Conservation (phyloP, 257 asterid species). For the Plectranthus barbatus region DNA sequence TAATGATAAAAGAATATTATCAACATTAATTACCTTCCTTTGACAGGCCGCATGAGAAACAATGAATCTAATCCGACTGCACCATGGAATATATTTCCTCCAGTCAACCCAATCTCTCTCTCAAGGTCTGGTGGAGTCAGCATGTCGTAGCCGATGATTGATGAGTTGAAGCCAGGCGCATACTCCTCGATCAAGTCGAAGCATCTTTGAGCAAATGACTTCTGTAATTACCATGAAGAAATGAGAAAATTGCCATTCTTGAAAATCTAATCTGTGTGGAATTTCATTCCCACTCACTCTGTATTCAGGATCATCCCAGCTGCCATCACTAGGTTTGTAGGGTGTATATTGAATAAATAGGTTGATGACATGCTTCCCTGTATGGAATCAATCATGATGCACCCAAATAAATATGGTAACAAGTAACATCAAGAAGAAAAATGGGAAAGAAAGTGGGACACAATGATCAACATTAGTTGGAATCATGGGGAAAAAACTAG, state of each 20-base stretch:
- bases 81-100: conserved; percentile 96
- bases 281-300: conserved; percentile 76
- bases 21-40: conserved; percentile 95
- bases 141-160: conserved; percentile 88
- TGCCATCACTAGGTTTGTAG: conserved; percentile 75
- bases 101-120: conserved; percentile 82
- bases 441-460: too few relatives aligned
- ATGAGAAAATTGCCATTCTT: not conserved
- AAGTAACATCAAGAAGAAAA: too few relatives aligned
- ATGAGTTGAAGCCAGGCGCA: conserved; percentile 82
- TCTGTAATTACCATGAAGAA: conserved; percentile 26
- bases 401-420: too few relatives aligned
- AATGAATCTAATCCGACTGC: conserved; percentile 87
- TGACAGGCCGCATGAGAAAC: conserved; percentile 88
- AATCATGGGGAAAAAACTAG: not conserved
- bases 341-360: conserved; percentile 95
- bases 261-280: not conserved
- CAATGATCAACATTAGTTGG: too few relatives aligned
- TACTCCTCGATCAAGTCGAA: conserved; percentile 78
- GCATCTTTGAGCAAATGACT: conserved; percentile 77
- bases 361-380: conserved; percentile 88
- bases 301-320: conserved; percentile 87
- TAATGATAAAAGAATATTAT: too few relatives aligned
- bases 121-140: conserved; percentile 96
- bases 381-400: too few relatives aligned